Percentiles rank a stretch among this genome's conserved stretches.
phyloP scores from a whole-genome alignment of 192 early-diverging fungal genomes.

The Oehlia diaphana region DNA sequence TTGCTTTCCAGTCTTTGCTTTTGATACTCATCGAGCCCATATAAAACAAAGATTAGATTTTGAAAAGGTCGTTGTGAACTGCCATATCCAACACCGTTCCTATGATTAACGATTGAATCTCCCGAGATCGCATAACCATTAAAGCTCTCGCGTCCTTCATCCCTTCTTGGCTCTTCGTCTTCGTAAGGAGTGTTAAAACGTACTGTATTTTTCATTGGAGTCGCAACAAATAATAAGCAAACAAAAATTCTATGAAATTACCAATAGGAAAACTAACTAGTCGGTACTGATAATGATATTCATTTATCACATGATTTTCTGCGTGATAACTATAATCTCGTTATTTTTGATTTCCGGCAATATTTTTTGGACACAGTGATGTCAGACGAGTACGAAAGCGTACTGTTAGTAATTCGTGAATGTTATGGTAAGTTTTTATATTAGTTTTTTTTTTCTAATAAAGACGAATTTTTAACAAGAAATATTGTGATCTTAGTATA shows the following conservation, averaged over 20 bases:
- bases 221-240: not conserved
- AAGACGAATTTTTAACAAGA: not conserved
- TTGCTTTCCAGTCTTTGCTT: not conserved
- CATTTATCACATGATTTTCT: not conserved
- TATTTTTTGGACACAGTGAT: not conserved
- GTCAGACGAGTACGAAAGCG: conserved; percentile 69
- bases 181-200: conserved; percentile 19
- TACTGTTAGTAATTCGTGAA: conserved; percentile 78
- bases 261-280: too few relatives aligned
- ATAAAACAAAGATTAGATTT: not conserved
- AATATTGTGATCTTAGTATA: conserved; percentile 40
- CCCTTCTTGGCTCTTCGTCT: not conserved
- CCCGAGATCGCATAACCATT: not conserved
- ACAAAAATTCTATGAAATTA: too few relatives aligned
- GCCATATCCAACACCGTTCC: not conserved
- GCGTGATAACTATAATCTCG: too few relatives aligned
- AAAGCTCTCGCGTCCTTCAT: not conserved
- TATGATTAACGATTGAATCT: not conserved
- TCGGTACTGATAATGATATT: too few relatives aligned
- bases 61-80: not conserved
- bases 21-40: not conserved
- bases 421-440: conserved; percentile 54
- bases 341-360: too few relatives aligned
- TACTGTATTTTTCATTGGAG: conserved; percentile 16
- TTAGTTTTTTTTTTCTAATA: not conserved